Base-by-base conservation (phyloP, 495 filamentous ascomycete species). In the Xanthoparmelia taractica region DNA sequence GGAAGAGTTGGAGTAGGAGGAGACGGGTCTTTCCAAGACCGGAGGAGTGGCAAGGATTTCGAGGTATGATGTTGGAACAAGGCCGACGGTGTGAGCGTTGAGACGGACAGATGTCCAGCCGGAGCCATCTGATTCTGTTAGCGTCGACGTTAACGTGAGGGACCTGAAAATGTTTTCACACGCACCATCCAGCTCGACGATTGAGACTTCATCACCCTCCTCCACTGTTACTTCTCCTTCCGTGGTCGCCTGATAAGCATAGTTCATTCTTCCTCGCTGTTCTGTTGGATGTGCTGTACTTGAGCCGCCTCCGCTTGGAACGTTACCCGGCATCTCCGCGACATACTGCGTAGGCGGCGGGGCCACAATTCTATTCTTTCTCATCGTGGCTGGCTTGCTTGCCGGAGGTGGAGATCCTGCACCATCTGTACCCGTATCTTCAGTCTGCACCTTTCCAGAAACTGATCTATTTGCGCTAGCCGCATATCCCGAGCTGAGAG, bases 161-260 rank as follows among this genome's bases (percentile, higher is more conserved):
- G 38, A 18, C 4, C 10, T 18, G 4, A 25, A 12, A 8, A 6
- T 8, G 7, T 23, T 40, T 3, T 23, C 20, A 20, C 4, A 33
- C 55, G 43, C 54, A 96, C 91, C 91, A 75, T 99, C 95, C 31
- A 87, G 85, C 64, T 96, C 92, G n/a, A 96, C 59, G 34, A 97
- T 82, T 0, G 76, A 73, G 27, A 99, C 79, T 25, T 92, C 85
- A 60, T 84, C 79, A 12, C 89, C 91, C 59, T 91, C 92, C 17
- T 85, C 73, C 7, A 96, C 87, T 3, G 82, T 86, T 15, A 96
- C 71, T 70, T 99, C 94, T 25, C 90, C 94, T 2, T 86, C 83
- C 2, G 83, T 88, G 52, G 79, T 86, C 15, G 87, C 87, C 65
- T 92, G 84, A 68, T 96, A 99, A 0, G 81, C 64, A 70, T 96